phyloP scores from a whole-genome alignment of 306 rosid species.

The Cicer arietinum region DNA sequence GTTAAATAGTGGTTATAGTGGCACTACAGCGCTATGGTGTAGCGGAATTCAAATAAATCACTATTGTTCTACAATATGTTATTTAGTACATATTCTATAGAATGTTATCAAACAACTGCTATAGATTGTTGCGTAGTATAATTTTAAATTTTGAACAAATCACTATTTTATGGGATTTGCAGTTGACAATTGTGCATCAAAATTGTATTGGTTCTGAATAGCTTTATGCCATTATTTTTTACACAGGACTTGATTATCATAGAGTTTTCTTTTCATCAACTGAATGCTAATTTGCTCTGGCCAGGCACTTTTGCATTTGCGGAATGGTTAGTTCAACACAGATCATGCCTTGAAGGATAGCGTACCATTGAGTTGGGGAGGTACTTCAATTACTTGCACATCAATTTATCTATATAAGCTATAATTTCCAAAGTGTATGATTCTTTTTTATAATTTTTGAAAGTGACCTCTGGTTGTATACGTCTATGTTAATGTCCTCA shows the following conservation, averaged over 20 bases:
- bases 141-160: no score
- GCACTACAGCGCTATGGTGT: no score
- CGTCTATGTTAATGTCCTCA: neutral
- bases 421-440: conserved; percentile 10
- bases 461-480: conserved; percentile 21
- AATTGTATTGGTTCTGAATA: conserved; percentile 34
- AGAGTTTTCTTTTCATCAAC: conserved; percentile 87
- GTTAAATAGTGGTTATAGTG: no score
- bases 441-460: conserved; percentile 2
- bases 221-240: conserved; percentile 26
- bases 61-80: no score
- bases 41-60: no score
- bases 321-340: conserved; percentile 77
- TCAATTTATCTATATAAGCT: neutral
- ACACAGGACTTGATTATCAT: conserved; percentile 73
- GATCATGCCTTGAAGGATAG: conserved; percentile 65
- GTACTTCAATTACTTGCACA: conserved; percentile 49
- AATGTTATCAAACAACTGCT: no score
- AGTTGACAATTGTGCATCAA: conserved; percentile 47
- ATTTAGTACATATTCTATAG: no score
- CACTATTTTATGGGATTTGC: no score
- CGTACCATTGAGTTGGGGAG: conserved; percentile 90
- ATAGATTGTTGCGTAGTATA: no score
- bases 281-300: conserved; percentile 96
- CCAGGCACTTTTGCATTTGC: conserved; percentile 93